Base-by-base conservation (phyloP, 2,329 filamentous ascomycete genomes). In the Verticillium tricorpus region DNA sequence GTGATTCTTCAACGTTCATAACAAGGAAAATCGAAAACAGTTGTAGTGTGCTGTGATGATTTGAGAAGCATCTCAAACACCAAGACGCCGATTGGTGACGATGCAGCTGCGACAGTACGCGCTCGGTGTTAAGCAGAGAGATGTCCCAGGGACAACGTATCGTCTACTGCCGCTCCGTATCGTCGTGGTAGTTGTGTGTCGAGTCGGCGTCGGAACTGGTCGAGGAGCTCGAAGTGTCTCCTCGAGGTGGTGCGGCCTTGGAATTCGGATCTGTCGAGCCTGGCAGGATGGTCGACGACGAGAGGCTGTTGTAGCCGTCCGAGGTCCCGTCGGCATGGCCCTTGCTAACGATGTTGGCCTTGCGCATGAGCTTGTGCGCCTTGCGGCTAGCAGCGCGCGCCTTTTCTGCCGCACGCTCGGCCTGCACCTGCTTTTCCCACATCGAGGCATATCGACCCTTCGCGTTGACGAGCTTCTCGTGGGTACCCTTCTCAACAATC, bases 361-460 rank as follows among this genome's bases (percentile, higher is more conserved):
- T 78, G 60, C 78, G 78, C 66, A 85, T 66, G 8, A 80, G 72
- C 69, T 78, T 79, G 64, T 77, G 74, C 15, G 77, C 77, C 61
- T 77, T 78, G 57, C 68, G 69, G 31, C 72, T 78, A 7, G 78
- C 78, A 57, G 74, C 71, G 35, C 77, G 75, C 37, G 85, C 86
- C 70, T 87, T 82, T 61, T 85, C 82, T 3, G 85, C 85, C 6
- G 89, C 90, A 66, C 84, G 84, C 71, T 93, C 89, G 2, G 91
- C 90, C 63, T 89, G 85, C 65, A 91, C 93, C 74, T 97, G 93
- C 76, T 93, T 94, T 65, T 89, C 87, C 93, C 93, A 97, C 87
- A 97, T 93, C 63, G 88, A 88, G 12, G 86, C 85, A 71, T 97
- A 97, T 63, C 88, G 86, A 14, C 91, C 92, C 34, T 86, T 86